Conservation (phyloP, 73 alveolate species). For the Paramecium primaurelia region DNA sequence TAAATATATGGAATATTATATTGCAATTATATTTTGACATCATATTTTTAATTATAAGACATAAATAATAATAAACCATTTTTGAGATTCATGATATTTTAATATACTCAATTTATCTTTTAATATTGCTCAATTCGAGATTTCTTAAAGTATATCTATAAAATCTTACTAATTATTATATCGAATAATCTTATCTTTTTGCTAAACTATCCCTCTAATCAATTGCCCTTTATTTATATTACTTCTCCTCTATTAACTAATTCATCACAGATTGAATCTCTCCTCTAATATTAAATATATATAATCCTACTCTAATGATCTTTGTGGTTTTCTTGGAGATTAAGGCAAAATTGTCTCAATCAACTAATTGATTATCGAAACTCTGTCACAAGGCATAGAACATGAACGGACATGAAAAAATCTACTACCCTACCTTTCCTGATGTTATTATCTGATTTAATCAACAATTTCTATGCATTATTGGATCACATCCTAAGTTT, state of each 20-base stretch:
- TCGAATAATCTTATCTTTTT: not conserved
- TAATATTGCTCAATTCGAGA: conserved; percentile 27
- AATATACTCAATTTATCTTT: not conserved
- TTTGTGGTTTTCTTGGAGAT: conserved; percentile 1
- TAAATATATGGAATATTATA: not conserved
- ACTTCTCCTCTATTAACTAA: not conserved
- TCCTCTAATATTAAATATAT: not conserved
- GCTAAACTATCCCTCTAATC: not conserved
- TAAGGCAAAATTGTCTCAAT: not conserved
- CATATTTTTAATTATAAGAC: not conserved
- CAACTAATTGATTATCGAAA: not conserved
- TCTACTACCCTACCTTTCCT: not conserved
- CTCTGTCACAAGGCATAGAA: not conserved
- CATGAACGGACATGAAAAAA: conserved; percentile 33
- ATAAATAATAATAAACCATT: not conserved
- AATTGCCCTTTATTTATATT: conserved; percentile 15
- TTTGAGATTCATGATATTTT: not conserved
- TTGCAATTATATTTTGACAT: not conserved
- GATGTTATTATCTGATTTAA: not conserved
- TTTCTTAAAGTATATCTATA: not conserved
- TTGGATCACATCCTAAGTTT: not conserved
- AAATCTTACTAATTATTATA: conserved; percentile 18
- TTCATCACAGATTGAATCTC: conserved; percentile 11
- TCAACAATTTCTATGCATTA: not conserved
- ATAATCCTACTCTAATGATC: not conserved